Evolutionary conservation across 805 yeast genomes (phyloP), one percentile per base, ranked within the genome.

Genomic region (Spathaspora girioi): DNA sequence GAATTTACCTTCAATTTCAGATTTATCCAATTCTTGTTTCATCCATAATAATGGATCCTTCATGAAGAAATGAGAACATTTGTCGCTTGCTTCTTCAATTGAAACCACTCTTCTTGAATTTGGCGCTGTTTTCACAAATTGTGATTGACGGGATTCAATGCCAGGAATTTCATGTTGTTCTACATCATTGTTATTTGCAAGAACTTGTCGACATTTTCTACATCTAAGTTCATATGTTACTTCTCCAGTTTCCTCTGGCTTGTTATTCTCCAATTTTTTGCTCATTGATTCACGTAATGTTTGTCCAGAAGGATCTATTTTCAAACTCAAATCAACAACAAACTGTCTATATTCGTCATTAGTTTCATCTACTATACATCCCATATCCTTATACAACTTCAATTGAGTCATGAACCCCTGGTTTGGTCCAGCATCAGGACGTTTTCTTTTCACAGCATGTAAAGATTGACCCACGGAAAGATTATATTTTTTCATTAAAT

Each of bases 41-140:
- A 94, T 94, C 99, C 99, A 94, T 32, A 76, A 76, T 49, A 93
- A 70, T 0, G 98, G 98, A 67, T 94, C 97, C 7, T 56, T 53
- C 27, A 88, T 74, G 60, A 91, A 94, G 64, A 76, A 86, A 65
- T 92, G 97, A 6, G 96, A 87, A 67, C 99, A 93, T 5, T 65
- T 67, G 19, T 70, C 64, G 27, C 85, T 76, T 0, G 86, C 91
- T 38, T 76, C 77, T 56, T 80, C 78, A 4, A 77, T 74, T 45
- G 82, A 80, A 32, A 84, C 74, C 40, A 86, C 79, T 59, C 89
- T 72, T 56, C 80, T 76, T 19, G 86, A 79, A 54, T 81, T 76
- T 20, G 82, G 82, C 1, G 86, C 87, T 44, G 79, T 81, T 59
- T 81, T 85, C 40, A 82, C 73, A 61, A 88, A 87, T 54, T 76